phyloP scores from a whole-genome alignment of 495 filamentous ascomycete species.

The Pseudomonodictys pantanalensis region DNA sequence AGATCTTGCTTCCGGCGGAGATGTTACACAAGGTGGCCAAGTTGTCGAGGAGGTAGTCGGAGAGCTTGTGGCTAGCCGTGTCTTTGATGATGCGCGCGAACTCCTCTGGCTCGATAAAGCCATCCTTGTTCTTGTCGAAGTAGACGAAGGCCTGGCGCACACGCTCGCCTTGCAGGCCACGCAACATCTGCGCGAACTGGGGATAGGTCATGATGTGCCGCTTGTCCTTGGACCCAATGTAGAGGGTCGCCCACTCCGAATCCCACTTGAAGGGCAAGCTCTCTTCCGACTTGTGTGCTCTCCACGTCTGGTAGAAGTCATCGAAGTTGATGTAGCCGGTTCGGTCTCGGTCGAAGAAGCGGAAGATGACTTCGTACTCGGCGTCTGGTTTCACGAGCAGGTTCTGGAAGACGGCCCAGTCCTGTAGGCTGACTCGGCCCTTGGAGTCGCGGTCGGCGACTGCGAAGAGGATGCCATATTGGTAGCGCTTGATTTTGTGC shows the following conservation, averaged over 20 bases:
- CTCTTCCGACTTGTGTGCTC: slow-evolving; percentile 72
- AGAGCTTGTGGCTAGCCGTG: slow-evolving; percentile 93
- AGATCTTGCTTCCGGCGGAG: slow-evolving; percentile 85
- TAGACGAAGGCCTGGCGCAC: slow-evolving; percentile 91
- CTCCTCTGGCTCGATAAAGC: slow-evolving; percentile 94
- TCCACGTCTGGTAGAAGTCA: slow-evolving; percentile 75
- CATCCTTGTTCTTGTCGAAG: slow-evolving; percentile 90
- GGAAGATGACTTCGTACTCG: slow-evolving; percentile 98
- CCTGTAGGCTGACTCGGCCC: slow-evolving; percentile 71
- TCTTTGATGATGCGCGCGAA: slow-evolving; percentile 95
- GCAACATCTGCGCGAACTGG: slow-evolving; percentile 97
- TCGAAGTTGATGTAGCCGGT: slow-evolving; percentile 83
- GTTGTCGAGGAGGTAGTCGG: slow-evolving; percentile 92
- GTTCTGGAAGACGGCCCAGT: slow-evolving; percentile 92
- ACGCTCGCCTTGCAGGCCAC: slow-evolving; percentile 90
- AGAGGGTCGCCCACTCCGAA: slow-evolving; percentile 93
- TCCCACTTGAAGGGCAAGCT: slow-evolving; percentile 95
- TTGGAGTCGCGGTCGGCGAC: slow-evolving; percentile 75
- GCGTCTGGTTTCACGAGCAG: slow-evolving; percentile 91
- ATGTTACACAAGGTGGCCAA: slow-evolving; percentile 94
- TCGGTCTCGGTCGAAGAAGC: slow-evolving; percentile 83
- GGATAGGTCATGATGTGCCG: slow-evolving; percentile 90
- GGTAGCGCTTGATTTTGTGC: slow-evolving; percentile 96
- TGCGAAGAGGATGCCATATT: slow-evolving; percentile 87
- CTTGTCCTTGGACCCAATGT: slow-evolving; percentile 78